These are phyloP conservation scores for Hygrophoropsis aurantiaca DNA, from an alignment of 768 basidiomycete species.

Conservation along the genomic window DNA sequence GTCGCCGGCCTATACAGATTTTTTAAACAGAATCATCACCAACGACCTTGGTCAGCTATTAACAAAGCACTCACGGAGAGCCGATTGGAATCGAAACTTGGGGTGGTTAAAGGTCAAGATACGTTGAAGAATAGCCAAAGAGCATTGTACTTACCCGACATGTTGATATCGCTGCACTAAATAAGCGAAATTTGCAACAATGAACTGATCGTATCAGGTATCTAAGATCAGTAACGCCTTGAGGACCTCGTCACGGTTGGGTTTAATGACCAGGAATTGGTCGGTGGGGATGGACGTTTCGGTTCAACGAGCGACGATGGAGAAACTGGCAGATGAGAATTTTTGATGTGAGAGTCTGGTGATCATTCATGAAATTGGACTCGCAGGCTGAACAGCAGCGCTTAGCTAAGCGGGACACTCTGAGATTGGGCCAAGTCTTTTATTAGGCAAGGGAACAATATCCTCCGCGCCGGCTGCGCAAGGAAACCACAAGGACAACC, in stretches of 20 bases:
- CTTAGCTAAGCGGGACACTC: slow-evolving; percentile 19
- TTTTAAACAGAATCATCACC: neutral
- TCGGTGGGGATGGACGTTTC: slow-evolving; percentile 7
- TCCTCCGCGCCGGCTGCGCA: slow-evolving; percentile 1
- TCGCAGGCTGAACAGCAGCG: neutral
- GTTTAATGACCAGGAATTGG: neutral
- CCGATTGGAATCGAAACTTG: too few species aligned
- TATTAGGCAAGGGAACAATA: too few species aligned
- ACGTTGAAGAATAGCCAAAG: neutral
- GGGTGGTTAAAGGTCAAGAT: neutral
- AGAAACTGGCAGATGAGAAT: slow-evolving; percentile 16
- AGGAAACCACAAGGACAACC: slow-evolving; percentile 5
- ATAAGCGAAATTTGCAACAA: slow-evolving; percentile 2
- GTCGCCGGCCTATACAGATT: neutral
- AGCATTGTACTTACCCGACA: slow-evolving; percentile 11
- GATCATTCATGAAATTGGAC: neutral
- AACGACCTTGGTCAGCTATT: neutral
- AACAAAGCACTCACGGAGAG: neutral
- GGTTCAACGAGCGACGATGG: slow-evolving; percentile 5
- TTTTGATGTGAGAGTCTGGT: slow-evolving; percentile 7
- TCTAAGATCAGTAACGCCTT: slow-evolving; percentile 1
- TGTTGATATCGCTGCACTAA: slow-evolving; percentile 6
- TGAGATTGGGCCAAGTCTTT: too few species aligned
- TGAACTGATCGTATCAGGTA: neutral
- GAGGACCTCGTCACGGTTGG: neutral